These are phyloP conservation scores for Sarocladium strictum DNA, from an alignment of 2,329 filamentous ascomycete species.

Conservation along the genomic window DNA sequence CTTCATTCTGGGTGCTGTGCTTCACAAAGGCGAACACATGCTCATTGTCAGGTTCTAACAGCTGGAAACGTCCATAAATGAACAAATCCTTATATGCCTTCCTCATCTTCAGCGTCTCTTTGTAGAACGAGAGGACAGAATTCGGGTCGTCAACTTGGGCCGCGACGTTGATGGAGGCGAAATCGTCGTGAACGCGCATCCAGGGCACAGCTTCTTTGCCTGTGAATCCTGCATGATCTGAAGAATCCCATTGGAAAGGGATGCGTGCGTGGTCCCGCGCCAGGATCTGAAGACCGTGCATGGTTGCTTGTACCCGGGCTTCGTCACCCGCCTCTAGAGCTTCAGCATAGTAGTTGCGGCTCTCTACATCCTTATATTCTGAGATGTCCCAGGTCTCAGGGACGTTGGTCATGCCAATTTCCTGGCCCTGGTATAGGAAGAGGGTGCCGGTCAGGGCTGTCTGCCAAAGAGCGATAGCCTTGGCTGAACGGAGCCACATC, in stretches of 20 bases:
- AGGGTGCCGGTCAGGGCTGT: slow-evolving; percentile 45
- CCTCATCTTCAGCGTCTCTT: slow-evolving; percentile 42
- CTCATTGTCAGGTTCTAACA: slow-evolving; percentile 44
- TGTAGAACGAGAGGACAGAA: slow-evolving; percentile 56
- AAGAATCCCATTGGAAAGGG: slow-evolving; percentile 60
- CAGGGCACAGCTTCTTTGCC: slow-evolving; percentile 42
- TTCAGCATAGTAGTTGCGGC: slow-evolving; percentile 43
- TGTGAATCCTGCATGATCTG: slow-evolving; percentile 57
- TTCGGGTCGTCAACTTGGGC: slow-evolving; percentile 36
- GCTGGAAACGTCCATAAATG: slow-evolving; percentile 54
- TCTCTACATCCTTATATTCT: slow-evolving; percentile 50
- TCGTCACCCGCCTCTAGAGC: slow-evolving; percentile 29
- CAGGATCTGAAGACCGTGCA: slow-evolving; percentile 48
- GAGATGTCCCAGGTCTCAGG: slow-evolving; percentile 43
- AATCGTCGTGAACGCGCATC: slow-evolving; percentile 62
- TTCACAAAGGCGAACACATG: slow-evolving; percentile 52
- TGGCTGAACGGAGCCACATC: slow-evolving; percentile 38
- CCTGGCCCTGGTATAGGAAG: slow-evolving; percentile 55
- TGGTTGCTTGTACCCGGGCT: slow-evolving; percentile 36
- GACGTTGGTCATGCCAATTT: slow-evolving; percentile 55
- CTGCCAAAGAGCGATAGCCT: slow-evolving; percentile 47
- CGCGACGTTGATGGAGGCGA: slow-evolving; percentile 48
- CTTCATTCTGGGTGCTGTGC: slow-evolving; percentile 17
- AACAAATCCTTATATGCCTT: slow-evolving; percentile 53
- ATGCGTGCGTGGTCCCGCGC: slow-evolving; percentile 59